Conservation (phyloP, 768 basidiomycete genomes). For the Tephrocybe sp. region DNA sequence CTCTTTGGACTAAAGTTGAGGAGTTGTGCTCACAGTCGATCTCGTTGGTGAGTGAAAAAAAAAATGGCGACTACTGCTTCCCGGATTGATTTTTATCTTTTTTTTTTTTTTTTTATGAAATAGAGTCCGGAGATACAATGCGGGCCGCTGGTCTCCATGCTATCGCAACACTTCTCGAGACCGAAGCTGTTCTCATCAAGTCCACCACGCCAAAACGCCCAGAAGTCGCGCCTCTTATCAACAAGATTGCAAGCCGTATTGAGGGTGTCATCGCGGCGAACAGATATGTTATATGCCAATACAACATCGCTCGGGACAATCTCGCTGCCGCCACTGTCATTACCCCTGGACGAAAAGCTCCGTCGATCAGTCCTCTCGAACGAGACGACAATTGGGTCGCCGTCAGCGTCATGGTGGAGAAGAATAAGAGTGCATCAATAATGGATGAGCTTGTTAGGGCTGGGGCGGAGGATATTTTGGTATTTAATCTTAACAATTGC, state of each 20-base stretch:
- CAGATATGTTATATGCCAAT: slow-evolving; percentile 88
- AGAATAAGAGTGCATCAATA: slow-evolving; percentile 70
- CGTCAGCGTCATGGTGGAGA: slow-evolving; percentile 91
- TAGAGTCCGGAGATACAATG: slow-evolving; percentile 99
- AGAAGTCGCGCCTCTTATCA: slow-evolving; percentile 64
- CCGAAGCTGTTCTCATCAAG: slow-evolving; percentile 91
- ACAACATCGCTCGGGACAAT: slow-evolving; percentile 76
- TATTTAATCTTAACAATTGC: slow-evolving; percentile 92
- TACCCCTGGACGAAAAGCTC: slow-evolving; percentile 88
- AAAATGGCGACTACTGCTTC: not conserved
- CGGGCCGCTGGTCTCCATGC: slow-evolving; percentile 94
- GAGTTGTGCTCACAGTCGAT: slow-evolving; percentile 61
- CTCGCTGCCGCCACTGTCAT: slow-evolving; percentile 64
- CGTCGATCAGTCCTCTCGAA: slow-evolving; percentile 88
- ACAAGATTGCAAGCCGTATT: slow-evolving; percentile 82
- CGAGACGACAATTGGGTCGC: slow-evolving; percentile 84
- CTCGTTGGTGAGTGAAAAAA: slow-evolving; percentile 70
- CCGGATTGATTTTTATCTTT: slow-evolving; percentile 1
- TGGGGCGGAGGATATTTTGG: slow-evolving; percentile 90
- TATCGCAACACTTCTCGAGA: slow-evolving; percentile 82
- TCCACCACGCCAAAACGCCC: slow-evolving; percentile 66
- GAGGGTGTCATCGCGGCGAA: slow-evolving; percentile 88
- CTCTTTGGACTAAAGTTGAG: slow-evolving; percentile 2
- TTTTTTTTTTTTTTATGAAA: too few relatives aligned
- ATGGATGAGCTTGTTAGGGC: slow-evolving; percentile 86